Evolutionary conservation across 2,329 filamentous ascomycete species (phyloP), one percentile per base, ranked within the genome.

Genomic region (Parastagonospora nodorum): DNA sequence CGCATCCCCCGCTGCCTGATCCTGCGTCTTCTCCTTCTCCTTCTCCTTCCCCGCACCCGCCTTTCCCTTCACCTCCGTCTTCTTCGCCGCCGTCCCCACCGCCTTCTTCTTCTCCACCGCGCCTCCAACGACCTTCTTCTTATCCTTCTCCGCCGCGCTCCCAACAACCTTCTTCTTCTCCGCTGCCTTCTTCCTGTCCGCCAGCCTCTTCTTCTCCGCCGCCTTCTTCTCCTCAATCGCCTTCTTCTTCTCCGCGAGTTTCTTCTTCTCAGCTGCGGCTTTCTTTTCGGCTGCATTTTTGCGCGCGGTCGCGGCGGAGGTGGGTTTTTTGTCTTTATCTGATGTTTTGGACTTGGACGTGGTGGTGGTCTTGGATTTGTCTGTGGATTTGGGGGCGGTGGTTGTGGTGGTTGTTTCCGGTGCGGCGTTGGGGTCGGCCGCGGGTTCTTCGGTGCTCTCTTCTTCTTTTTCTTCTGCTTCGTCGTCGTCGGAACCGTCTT

Each of bases 1-100:
- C 1, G 58, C 63, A n/a, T 61, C 63, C 32, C 63, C 66, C 0
- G 63, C 57, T 31, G 55, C 51, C 46, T 69, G 65, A 6, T 58
- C 48, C 45, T 71, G 65, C 28, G 60, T 62, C 46, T 64, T 56
- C 32, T 36, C 31, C 10, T 38, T 45, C n/a, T 19, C 42, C n/a
- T 50, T 49, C 16, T 51, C 41, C 30, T 55, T 49, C 4, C 55
- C 43, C 6, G 42, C 50, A 3, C 3, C 19, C 38, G 56, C 48
- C 2, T 47, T 53, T 35, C 5, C 46, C 49, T 27, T 57, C 46
- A 1, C 57, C 59, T 42, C 51, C 38, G 0, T 53, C 50, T 8
- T 33, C 15, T 11, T 43, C 14, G 15, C 36, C 39, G 12, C 32
- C 37, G 10, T 54, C 45, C 38, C 51, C 48, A 45, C 35, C 36